Evolutionary conservation across 129 eudicot species (phyloP).

Genomic region (Flaveria sonorensis): DNA sequence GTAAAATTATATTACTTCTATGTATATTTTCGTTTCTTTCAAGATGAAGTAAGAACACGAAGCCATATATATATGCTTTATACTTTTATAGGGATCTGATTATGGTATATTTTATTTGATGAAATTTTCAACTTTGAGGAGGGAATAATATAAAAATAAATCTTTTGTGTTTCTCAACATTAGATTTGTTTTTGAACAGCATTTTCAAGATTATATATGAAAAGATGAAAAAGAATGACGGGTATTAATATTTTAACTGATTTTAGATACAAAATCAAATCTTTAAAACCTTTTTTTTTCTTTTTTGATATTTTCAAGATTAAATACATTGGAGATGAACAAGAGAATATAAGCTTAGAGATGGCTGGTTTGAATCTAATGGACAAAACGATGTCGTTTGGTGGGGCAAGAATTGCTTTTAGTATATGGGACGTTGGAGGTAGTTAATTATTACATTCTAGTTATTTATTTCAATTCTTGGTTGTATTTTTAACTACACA

Average conservation of each 20-base stretch:
- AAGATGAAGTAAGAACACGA: neutral
- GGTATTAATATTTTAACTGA: neutral
- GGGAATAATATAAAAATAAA: neutral
- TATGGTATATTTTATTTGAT: conserved; percentile 16
- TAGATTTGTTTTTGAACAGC: too few relatives aligned
- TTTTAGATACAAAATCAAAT: neutral
- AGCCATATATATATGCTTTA: neutral
- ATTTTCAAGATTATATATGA: neutral
- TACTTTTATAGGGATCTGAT: neutral
- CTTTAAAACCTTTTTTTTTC: neutral
- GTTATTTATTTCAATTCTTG: too few relatives aligned
- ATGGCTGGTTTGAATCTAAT: conserved; percentile 78
- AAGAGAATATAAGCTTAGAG: conserved; percentile 61
- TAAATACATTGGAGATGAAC: conserved; percentile 82
- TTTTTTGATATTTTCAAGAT: conserved; percentile 45
- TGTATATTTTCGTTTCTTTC: neutral
- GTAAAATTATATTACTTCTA: neutral
- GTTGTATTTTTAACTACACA: neutral
- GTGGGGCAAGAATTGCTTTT: conserved; percentile 76
- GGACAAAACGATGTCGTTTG: conserved; percentile 60
- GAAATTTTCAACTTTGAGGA: conserved; percentile 19
- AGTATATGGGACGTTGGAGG: conserved; percentile 96
- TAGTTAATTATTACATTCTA: conserved; percentile 22
- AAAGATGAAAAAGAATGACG: neutral
- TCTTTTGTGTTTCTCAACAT: neutral